Evolutionary conservation across 257 asterid genomes (phyloP), one percentile per base, ranked within the genome.

Genomic region (Fraxinus americana): DNA sequence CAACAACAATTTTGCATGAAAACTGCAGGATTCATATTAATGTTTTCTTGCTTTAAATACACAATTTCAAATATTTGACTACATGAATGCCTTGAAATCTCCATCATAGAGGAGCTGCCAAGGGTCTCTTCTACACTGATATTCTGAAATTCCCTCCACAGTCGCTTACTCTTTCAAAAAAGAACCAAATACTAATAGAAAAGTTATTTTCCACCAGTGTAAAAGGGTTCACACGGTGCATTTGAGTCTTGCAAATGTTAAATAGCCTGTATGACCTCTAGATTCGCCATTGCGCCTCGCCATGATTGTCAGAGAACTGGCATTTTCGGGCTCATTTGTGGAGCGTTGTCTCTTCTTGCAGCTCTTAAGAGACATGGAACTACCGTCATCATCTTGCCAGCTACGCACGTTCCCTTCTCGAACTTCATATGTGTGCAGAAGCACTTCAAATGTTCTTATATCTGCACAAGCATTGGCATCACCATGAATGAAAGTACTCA

Each of bases 231-330:
- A 90, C 61, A 74, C 34, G 27, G 66, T 34, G 83, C 97, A 90
- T 45, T 83, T 82, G 71, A 92, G 94, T 84, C 97, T 86, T 0
- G 98, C 99, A 83, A 95, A 95, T 59, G 99, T 95, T 90, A 95
- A 86, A 73, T 90, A 95, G 72, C 99, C 98, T 0, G 99, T 91
- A 38, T 95, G 99, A 72, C 99, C 99, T 83, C 94, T 90, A 38
- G 92, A 85, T 77, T 92, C 99, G 9, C 94, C 87, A n/a, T 77
- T 84, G 67, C 91, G 92, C 80, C 87, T 88, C n/a, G 94, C 95
- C 88, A 84, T 67, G 34, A 89, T 72, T 0, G 80, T 61, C 36
- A 85, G 82, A 79, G 92, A 82, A 77, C n/a, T 79, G 19, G 89
- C 77, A 35, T 80, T 74, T 57, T 90, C 97, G 30, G 65, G 71